Evolutionary conservation across 2,329 filamentous ascomycete genomes (phyloP), one percentile per base, ranked within the genome.

Genomic region (Fusarium clavum): DNA sequence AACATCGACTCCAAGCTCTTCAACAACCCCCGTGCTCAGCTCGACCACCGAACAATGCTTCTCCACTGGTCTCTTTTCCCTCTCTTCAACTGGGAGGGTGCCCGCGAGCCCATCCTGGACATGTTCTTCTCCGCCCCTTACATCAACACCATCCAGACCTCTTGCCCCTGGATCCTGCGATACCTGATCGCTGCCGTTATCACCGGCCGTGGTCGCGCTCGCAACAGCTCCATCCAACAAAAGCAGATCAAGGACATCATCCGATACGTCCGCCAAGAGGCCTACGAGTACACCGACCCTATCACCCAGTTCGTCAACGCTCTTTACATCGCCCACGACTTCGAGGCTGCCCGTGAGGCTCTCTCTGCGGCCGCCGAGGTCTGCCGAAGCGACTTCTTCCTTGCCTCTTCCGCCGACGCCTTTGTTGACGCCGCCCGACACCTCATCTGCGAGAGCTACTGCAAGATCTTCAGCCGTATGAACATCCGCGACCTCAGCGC

Each of bases 101-200:
- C 94, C 63, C 94, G 95, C 78, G 96, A 99, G 79, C 89, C 90
- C 75, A 88, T 99, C 76, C 93, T 96, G 78, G 96, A 99, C 76
- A 90, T 98, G 80, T 96, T 98, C 88, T 98, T 99, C 89, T 97
- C 92, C 71, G 92, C 94, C 71, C 89, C 94, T 76, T 99, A 94
- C 87, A 99, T 99, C 90, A 99, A 98, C 89, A 98, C 95, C 76
- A 98, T 99, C 81, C 96, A 99, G 88, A 98, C 96, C 64, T 92
- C 91, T 77, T 98, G 94, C 86, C 95, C 96, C 9, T 99, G 96
- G 96, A 90, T 97, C 71, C 87, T 99, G 77, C 91, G 96, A 75
- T 99, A 99, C 83, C 88, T 99, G 63, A 91, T 94, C 65, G 94
- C 94, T 52, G 93, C 95, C 73, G 95, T 99, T 77, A 97, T 99